Conservation (phyloP, 768 basidiomycete genomes). For the Mycena olivaceomarginata region DNA sequence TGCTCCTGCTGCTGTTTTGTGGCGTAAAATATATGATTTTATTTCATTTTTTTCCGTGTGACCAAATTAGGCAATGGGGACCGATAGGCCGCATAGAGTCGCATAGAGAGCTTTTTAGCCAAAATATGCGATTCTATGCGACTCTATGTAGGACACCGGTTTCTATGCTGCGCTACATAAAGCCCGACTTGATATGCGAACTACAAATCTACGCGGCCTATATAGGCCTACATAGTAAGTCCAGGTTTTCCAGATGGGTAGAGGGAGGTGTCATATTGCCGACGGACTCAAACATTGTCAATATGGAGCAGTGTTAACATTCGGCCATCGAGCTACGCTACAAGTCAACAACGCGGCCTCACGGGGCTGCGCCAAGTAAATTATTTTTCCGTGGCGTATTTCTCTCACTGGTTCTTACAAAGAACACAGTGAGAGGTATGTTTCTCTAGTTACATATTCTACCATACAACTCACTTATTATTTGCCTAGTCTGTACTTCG, state of each 20-base stretch:
- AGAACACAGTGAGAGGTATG: too few relatives aligned
- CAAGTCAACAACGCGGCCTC: too few relatives aligned
- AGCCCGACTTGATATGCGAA: neutral
- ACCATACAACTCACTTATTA: too few relatives aligned
- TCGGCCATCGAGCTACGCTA: too few relatives aligned
- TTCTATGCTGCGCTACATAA: constrained; percentile 10
- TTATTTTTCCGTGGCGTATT: too few relatives aligned
- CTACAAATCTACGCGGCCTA: constrained; percentile 12
- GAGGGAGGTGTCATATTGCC: too few relatives aligned
- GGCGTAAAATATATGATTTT: neutral
- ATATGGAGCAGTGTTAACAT: too few relatives aligned
- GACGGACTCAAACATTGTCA: too few relatives aligned
- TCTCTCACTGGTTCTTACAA: too few relatives aligned
- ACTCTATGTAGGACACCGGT: neutral
- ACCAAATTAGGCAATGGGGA: neutral
- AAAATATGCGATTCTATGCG: neutral
- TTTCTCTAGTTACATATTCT: too few relatives aligned
- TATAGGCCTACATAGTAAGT: constrained; percentile 14
- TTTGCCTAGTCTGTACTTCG: too few relatives aligned
- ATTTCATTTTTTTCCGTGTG: neutral
- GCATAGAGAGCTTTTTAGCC: neutral
- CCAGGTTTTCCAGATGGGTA: constrained; percentile 29
- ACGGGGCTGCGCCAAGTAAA: too few relatives aligned
- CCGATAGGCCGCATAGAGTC: neutral
- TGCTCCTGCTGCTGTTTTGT: neutral